Percentiles rank a stretch among this genome's conserved stretches.
phyloP scores from a whole-genome alignment of 768 basidiomycete genomes.

The Pisolithus sp. region DNA sequence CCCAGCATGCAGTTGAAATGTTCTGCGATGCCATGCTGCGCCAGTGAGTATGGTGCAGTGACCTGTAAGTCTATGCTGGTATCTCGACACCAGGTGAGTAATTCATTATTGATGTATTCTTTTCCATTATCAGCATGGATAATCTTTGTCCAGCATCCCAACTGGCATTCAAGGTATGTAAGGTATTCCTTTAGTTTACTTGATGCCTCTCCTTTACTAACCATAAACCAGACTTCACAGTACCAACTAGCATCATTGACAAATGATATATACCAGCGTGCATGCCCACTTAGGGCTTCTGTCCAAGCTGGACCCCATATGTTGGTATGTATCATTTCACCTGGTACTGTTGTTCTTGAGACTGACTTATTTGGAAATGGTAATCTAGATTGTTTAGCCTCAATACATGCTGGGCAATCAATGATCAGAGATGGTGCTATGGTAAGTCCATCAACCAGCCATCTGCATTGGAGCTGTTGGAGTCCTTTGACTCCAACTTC shows the following conservation, averaged over 20 bases:
- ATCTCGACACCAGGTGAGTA: neutral
- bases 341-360: neutral
- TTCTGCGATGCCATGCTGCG: conserved; percentile 35
- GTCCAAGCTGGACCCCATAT: conserved; percentile 19
- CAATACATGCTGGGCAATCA: neutral
- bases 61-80: conserved; percentile 27
- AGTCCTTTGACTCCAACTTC: no score
- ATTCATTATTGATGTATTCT: no score
- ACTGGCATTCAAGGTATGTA: conserved; percentile 19
- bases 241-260: conserved; percentile 10
- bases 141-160: no score
- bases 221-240: conserved; percentile 12
- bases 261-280: conserved; percentile 20
- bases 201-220: conserved; percentile 15
- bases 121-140: no score
- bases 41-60: conserved; percentile 30
- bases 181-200: conserved; percentile 7
- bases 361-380: neutral
- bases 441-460: no score
- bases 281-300: conserved; percentile 8
- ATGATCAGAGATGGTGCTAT: neutral
- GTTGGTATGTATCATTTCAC: conserved; percentile 15
- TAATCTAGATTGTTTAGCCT: neutral
- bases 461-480: no score
- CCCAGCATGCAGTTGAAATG: no score